These are phyloP conservation scores for Aspergillus avenaceus DNA, from an alignment of 495 filamentous ascomycete species.

Conservation along the genomic window DNA sequence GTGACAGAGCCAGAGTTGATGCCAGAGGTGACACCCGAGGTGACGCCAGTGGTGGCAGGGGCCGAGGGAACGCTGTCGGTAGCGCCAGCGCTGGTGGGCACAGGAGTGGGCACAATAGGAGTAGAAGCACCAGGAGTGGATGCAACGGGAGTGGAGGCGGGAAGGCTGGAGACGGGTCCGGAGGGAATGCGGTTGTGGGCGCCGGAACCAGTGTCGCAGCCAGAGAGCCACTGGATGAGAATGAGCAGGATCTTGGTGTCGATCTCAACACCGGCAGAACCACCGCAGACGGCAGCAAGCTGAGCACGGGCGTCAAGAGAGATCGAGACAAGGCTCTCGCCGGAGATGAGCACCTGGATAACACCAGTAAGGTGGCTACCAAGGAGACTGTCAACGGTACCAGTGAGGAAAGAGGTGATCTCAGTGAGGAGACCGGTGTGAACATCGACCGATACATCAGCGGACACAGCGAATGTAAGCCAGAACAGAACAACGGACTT, in stretches of 20 bases:
- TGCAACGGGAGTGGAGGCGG: constrained; percentile 13
- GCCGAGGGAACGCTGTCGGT: constrained; percentile 4
- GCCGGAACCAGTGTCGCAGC: constrained; percentile 28
- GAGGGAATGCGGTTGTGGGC: constrained; percentile 15
- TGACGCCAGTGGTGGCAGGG: constrained; percentile 7
- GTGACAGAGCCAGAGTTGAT: constrained; percentile 7
- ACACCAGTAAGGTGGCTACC: constrained; percentile 33
- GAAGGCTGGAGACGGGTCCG: constrained; percentile 16
- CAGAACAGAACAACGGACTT: constrained; percentile 42
- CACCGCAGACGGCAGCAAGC: constrained; percentile 39
- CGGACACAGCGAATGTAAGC: constrained; percentile 32
- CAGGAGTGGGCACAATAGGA: constrained; percentile 3
- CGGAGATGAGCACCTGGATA: constrained; percentile 29
- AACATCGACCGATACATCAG: constrained; percentile 27
- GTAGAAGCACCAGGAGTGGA: constrained; percentile 10
- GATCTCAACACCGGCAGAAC: constrained; percentile 30
- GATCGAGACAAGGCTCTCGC: constrained; percentile 31
- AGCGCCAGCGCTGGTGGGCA: constrained; percentile 4
- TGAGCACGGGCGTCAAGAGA: constrained; percentile 35
- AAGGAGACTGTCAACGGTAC: constrained; percentile 23
- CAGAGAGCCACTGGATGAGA: constrained; percentile 40
- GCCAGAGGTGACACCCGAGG: constrained; percentile 8
- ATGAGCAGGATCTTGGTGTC: constrained; percentile 23
- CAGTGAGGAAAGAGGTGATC: constrained; percentile 28
- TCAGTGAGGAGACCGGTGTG: constrained; percentile 24